Conservation (phyloP, 352 stramenopile genomes). For the Pythium monospermum region DNA sequence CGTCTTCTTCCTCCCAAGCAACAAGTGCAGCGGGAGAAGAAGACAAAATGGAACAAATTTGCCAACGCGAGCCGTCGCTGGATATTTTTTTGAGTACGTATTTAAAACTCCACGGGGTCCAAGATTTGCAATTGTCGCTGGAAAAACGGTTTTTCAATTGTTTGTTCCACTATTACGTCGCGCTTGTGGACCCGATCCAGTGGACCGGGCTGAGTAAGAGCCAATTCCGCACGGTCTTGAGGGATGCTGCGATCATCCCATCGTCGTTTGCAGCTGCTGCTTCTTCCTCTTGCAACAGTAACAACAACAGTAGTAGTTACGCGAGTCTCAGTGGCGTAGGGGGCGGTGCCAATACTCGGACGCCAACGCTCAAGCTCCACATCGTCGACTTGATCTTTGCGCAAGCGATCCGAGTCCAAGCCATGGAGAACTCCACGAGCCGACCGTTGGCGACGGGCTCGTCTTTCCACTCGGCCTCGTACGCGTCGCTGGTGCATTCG, state of each 20-base stretch:
- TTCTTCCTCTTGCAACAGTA: slow-evolving; percentile 1
- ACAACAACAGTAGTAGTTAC: neutral
- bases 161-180: slow-evolving; percentile 63
- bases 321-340: neutral
- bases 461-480: slow-evolving; percentile 5
- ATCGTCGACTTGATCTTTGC: slow-evolving; percentile 60
- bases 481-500: slow-evolving; percentile 16
- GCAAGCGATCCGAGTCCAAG: slow-evolving; percentile 36
- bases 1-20: slow-evolving; percentile 17
- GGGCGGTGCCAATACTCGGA: neutral
- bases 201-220: slow-evolving; percentile 52
- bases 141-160: slow-evolving; percentile 66
- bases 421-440: slow-evolving; percentile 16
- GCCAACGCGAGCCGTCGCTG: slow-evolving; percentile 41
- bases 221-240: slow-evolving; percentile 53
- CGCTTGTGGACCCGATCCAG: slow-evolving; percentile 41
- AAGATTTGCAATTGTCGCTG: slow-evolving; percentile 43
- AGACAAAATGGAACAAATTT: slow-evolving; percentile 51
- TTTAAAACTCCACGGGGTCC: slow-evolving; percentile 36
- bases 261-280: slow-evolving; percentile 14
- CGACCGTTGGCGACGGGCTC: neutral
- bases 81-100: slow-evolving; percentile 61
- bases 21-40: slow-evolving; percentile 20
- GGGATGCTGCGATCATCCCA: slow-evolving; percentile 43
- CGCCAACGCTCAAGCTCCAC: slow-evolving; percentile 48